Conservation (phyloP, 2,329 filamentous ascomycete species). For the Xylaria sp. region DNA sequence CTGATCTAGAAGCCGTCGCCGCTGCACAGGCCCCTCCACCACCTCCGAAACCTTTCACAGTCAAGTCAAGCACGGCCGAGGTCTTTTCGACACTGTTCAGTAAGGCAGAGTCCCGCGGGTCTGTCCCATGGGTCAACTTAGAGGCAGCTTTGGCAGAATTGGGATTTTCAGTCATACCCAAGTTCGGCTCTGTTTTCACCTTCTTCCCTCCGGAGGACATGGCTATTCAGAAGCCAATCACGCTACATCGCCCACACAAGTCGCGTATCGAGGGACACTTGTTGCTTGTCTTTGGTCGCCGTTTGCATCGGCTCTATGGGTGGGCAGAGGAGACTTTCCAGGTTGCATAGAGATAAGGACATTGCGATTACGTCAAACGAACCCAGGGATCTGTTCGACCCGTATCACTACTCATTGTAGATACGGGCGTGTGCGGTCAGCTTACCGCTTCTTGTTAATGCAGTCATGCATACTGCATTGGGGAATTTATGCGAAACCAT, state of each 20-base stretch:
- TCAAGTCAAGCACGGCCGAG: conserved; percentile 52
- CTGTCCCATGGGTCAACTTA: conserved; percentile 54
- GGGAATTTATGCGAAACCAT: neutral
- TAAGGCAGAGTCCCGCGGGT: conserved; percentile 47
- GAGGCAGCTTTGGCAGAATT: conserved; percentile 56
- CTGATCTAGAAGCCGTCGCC: conserved; percentile 14
- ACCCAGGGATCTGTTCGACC: too few relatives aligned
- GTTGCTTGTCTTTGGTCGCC: conserved; percentile 46
- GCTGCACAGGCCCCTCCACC: neutral
- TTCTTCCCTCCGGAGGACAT: conserved; percentile 50
- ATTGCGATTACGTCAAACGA: neutral
- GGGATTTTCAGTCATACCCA: conserved; percentile 50
- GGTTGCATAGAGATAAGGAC: neutral
- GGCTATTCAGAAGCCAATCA: conserved; percentile 47
- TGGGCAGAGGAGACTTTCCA: conserved; percentile 52
- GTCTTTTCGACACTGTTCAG: conserved; percentile 54
- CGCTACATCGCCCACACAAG: conserved; percentile 53
- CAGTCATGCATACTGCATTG: neutral
- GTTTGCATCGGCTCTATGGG: conserved; percentile 52
- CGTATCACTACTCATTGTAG: neutral
- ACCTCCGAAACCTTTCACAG: conserved; percentile 47
- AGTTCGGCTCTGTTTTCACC: conserved; percentile 53
- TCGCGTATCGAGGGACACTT: conserved; percentile 51
- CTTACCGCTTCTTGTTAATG: neutral
- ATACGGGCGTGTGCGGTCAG: neutral